phyloP scores from a whole-genome alignment of 179 eudicot genomes.

The Dionaea muscipula region DNA sequence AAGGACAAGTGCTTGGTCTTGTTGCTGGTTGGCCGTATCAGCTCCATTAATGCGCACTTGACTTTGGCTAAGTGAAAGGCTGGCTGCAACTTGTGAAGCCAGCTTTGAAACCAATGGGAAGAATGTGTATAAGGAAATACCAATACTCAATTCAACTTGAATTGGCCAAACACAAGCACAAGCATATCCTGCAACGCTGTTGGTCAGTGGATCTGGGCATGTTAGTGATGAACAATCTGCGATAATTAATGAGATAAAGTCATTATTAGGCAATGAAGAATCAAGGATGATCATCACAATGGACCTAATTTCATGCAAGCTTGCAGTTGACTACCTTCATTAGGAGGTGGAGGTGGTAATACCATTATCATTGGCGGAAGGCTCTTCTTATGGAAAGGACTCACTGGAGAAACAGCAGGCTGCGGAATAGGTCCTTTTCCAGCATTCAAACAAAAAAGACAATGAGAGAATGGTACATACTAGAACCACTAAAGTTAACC shows the following conservation, averaged over 20 bases:
- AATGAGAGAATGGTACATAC: slow-evolving; percentile 1
- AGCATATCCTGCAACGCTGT: slow-evolving; percentile 55
- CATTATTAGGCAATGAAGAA: not conserved
- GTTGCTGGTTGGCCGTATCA: slow-evolving; percentile 59
- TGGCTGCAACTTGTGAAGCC: slow-evolving; percentile 54
- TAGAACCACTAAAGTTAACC: not conserved
- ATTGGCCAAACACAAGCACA: slow-evolving; percentile 95
- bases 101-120: slow-evolving; percentile 73
- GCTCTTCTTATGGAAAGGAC: slow-evolving; percentile 21
- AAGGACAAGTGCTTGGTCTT: slow-evolving; percentile 52
- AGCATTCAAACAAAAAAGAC: slow-evolving; percentile 3
- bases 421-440: slow-evolving; percentile 32
- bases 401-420: slow-evolving; percentile 35
- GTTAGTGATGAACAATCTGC: slow-evolving; percentile 60
- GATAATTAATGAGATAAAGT: not conserved
- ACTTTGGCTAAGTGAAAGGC: slow-evolving; percentile 47
- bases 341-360: slow-evolving; percentile 68
- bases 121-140: slow-evolving; percentile 49
- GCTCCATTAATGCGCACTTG: slow-evolving; percentile 95
- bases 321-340: slow-evolving; percentile 38
- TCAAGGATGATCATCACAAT: not conserved
- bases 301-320: not conserved
- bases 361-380: slow-evolving; percentile 37
- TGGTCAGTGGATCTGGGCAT: slow-evolving; percentile 73
- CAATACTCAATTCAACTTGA: slow-evolving; percentile 48